Percentiles rank a stretch among this genome's conserved stretches.
Conservation (phyloP, 495 filamentous ascomycete genomes). For the Filosporella fistucella region DNA sequence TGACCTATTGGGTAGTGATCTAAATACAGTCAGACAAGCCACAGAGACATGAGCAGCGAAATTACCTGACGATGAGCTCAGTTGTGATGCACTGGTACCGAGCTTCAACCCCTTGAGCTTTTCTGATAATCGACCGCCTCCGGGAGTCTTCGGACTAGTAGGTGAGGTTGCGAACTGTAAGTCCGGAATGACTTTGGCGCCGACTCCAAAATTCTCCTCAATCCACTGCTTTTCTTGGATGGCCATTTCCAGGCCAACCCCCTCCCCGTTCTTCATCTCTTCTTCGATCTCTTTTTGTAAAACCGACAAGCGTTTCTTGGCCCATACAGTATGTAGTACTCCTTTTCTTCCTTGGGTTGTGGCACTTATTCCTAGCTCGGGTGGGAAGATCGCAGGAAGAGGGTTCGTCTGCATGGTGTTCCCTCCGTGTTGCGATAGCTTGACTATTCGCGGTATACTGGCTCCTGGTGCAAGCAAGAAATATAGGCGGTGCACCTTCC, state of each 20-base stretch:
- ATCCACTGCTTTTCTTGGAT: slow-evolving; percentile 79
- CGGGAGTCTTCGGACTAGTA: slow-evolving; percentile 50
- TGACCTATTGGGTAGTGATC: too few species aligned
- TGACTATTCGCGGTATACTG: slow-evolving; percentile 62
- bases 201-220: slow-evolving; percentile 68
- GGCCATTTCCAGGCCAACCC: slow-evolving; percentile 76
- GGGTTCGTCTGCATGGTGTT: slow-evolving; percentile 56
- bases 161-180: slow-evolving; percentile 26
- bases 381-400: slow-evolving; percentile 75
- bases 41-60: too few species aligned
- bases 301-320: slow-evolving; percentile 66
- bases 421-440: slow-evolving; percentile 44
- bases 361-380: slow-evolving; percentile 60
- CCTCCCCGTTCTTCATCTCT: slow-evolving; percentile 67
- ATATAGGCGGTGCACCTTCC: slow-evolving; percentile 60
- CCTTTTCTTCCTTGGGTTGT: slow-evolving; percentile 68
- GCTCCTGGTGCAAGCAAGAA: slow-evolving; percentile 66
- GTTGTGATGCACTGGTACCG: slow-evolving; percentile 61
- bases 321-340: slow-evolving; percentile 80
- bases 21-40: too few species aligned
- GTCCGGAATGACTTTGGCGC: slow-evolving; percentile 22
- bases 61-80: slow-evolving; percentile 29
- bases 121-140: slow-evolving; percentile 63
- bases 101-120: slow-evolving; percentile 73
- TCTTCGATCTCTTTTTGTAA: slow-evolving; percentile 65